Percentiles rank a stretch among this genome's conserved stretches.
These are phyloP conservation scores for Talaromyces sp. DNA, from an alignment of 2,329 filamentous ascomycete genomes.

Conservation along the genomic window DNA sequence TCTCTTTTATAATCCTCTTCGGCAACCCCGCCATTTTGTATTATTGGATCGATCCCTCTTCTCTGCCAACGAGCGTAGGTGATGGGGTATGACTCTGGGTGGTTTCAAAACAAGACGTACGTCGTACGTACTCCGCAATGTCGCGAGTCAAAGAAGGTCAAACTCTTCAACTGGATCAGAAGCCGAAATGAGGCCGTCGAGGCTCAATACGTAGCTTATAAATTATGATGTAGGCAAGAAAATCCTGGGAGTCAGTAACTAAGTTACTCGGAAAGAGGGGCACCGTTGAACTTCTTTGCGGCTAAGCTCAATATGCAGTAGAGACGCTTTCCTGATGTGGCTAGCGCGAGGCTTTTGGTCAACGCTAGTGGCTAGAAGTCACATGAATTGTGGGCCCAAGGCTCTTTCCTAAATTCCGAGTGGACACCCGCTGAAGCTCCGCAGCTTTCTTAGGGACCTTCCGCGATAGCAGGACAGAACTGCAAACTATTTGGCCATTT, in stretches of 20 bases:
- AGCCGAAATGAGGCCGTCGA: constrained; percentile 4
- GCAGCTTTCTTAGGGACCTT: constrained; percentile 1
- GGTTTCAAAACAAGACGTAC: background rate
- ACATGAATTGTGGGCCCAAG: constrained; percentile 7
- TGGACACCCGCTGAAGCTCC: constrained; percentile 5
- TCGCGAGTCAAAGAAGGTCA: background rate
- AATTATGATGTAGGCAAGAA: background rate
- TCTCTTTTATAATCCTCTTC: constrained; percentile 98
- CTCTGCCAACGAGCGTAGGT: background rate
- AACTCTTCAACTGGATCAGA: background rate
- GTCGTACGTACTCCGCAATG: background rate
- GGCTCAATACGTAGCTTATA: constrained; percentile 1
- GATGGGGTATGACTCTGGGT: background rate
- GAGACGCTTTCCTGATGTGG: background rate
- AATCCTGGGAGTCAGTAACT: too few relatives aligned
- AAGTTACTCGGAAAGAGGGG: constrained; percentile 13
- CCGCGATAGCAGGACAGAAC: background rate
- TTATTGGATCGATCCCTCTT: background rate
- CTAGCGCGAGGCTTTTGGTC: background rate
- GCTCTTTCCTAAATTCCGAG: constrained; percentile 4
- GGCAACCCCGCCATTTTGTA: constrained; percentile 61
- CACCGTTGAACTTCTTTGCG: background rate
- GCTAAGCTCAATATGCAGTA: background rate
- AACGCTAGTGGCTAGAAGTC: background rate
- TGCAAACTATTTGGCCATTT: background rate